phyloP scores from a whole-genome alignment of 768 basidiomycete genomes.

The Leucogyrophana mollusca region DNA sequence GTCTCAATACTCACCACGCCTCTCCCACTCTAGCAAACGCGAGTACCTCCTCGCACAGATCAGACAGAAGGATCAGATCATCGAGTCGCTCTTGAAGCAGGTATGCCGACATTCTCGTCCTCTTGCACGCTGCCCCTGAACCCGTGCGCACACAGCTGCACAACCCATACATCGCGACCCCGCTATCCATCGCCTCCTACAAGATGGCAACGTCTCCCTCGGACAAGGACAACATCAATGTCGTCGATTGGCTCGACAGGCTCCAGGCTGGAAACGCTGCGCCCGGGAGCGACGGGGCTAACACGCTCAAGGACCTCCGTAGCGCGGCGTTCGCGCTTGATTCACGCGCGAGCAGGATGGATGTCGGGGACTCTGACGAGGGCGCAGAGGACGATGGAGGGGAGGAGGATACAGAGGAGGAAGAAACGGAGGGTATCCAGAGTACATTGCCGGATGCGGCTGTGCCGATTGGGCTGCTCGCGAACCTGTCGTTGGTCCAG shows the following conservation, averaged over 20 bases:
- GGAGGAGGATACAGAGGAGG: slow-evolving; percentile 30
- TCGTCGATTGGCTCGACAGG: slow-evolving; percentile 76
- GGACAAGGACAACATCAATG: slow-evolving; percentile 64
- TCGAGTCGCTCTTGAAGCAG: slow-evolving; percentile 83
- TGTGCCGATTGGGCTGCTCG: slow-evolving; percentile 75
- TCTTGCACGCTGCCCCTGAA: slow-evolving; percentile 1
- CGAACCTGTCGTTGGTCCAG: slow-evolving; percentile 65
- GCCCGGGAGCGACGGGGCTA: slow-evolving; percentile 37
- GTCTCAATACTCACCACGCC: slow-evolving; percentile 20
- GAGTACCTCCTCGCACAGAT: slow-evolving; percentile 86
- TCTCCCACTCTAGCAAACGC: slow-evolving; percentile 60
- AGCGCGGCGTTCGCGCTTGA: slow-evolving; percentile 8
- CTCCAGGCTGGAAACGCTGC: slow-evolving; percentile 59
- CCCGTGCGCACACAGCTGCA: slow-evolving; percentile 49
- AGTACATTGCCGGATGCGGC: slow-evolving; percentile 63
- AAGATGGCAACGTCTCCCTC: slow-evolving; percentile 75
- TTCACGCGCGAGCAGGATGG: slow-evolving; percentile 14
- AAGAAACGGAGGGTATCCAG: slow-evolving; percentile 45
- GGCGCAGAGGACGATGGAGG: slow-evolving; percentile 31
- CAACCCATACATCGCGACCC: slow-evolving; percentile 78
- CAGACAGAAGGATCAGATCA: slow-evolving; percentile 84
- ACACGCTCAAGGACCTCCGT: slow-evolving; percentile 27
- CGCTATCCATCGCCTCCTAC: slow-evolving; percentile 77
- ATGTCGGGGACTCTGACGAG: slow-evolving; percentile 43
- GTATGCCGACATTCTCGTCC: slow-evolving; percentile 31